Conservation (phyloP, 352 stramenopile genomes). For the Pythium diclinum region DNA sequence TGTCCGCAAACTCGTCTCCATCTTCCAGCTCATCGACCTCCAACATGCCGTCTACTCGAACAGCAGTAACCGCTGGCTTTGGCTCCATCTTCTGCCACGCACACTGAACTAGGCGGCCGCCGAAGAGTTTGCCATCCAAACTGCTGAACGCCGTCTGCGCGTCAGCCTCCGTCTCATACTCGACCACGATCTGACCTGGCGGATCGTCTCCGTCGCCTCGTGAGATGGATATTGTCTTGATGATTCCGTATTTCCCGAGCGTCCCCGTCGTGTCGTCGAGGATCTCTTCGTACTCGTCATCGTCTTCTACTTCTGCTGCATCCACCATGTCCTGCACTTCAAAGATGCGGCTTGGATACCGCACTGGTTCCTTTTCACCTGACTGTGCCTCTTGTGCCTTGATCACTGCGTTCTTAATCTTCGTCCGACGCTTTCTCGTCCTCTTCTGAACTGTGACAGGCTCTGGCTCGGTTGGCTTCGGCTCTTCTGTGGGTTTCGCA, state of each 20-base stretch:
- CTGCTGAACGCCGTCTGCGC: slow-evolving; percentile 21
- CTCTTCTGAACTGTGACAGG: background rate
- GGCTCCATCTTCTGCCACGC: slow-evolving; percentile 7
- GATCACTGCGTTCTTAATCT: slow-evolving; percentile 31
- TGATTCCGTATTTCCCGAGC: slow-evolving; percentile 4
- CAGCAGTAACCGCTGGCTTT: background rate
- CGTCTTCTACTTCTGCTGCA: slow-evolving; percentile 31
- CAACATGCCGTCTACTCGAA: slow-evolving; percentile 33
- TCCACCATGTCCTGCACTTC: slow-evolving; percentile 29
- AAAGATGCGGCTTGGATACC: background rate
- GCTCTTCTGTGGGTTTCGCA: background rate
- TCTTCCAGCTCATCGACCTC: slow-evolving; percentile 45
- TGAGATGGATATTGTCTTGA: background rate
- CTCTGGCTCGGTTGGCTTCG: background rate
- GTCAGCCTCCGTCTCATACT: slow-evolving; percentile 3
- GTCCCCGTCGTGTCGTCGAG: slow-evolving; percentile 17
- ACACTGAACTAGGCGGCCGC: slow-evolving; percentile 17
- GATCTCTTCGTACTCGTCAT: slow-evolving; percentile 32
- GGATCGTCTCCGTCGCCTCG: background rate
- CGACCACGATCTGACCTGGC: slow-evolving; percentile 19
- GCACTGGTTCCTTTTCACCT: background rate
- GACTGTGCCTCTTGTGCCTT: background rate
- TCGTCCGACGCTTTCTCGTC: slow-evolving; percentile 33
- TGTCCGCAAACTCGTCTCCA: slow-evolving; percentile 47
- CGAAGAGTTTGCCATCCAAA: slow-evolving; percentile 26